Conservation (phyloP, 495 filamentous ascomycete genomes). For the Jackrogersella minutella region DNA sequence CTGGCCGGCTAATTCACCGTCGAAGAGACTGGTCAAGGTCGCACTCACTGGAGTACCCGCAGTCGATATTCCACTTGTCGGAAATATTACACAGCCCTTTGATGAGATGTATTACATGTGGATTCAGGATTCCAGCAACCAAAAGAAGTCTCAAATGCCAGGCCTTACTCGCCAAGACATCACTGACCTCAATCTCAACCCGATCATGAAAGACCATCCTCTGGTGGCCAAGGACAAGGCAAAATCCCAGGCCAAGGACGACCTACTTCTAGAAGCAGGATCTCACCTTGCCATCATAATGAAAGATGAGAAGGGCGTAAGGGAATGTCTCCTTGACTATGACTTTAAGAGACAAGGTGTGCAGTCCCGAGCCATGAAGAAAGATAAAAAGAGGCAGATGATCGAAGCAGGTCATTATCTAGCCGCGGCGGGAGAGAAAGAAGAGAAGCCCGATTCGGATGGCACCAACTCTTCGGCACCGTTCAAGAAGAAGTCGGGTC, state of each 20-base stretch:
- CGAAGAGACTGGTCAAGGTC: background rate
- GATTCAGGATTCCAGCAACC: conserved; percentile 37
- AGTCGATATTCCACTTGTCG: conserved; percentile 48
- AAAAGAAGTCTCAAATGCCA: background rate
- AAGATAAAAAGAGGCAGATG: background rate
- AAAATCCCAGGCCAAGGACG: background rate
- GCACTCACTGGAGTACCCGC: background rate
- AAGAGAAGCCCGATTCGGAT: background rate
- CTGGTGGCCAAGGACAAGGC: background rate
- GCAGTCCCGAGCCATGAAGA: background rate
- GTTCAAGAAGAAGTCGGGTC: conserved; percentile 28
- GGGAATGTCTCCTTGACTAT: background rate
- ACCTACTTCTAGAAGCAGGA: background rate
- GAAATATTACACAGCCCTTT: conserved; percentile 51
- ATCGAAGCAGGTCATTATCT: background rate
- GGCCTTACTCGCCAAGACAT: background rate
- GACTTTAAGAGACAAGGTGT: background rate
- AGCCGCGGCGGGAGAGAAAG: background rate
- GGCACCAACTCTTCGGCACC: background rate
- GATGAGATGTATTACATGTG: conserved; percentile 53
- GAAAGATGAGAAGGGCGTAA: background rate
- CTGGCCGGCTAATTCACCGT: conserved; percentile 18
- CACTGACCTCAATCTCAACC: background rate
- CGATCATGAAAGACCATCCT: conserved; percentile 28
- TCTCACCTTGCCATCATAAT: background rate